These are phyloP conservation scores for Neoconidiobolus thromboides DNA, from an alignment of 371 early-diverging fungal species.

Conservation along the genomic window DNA sequence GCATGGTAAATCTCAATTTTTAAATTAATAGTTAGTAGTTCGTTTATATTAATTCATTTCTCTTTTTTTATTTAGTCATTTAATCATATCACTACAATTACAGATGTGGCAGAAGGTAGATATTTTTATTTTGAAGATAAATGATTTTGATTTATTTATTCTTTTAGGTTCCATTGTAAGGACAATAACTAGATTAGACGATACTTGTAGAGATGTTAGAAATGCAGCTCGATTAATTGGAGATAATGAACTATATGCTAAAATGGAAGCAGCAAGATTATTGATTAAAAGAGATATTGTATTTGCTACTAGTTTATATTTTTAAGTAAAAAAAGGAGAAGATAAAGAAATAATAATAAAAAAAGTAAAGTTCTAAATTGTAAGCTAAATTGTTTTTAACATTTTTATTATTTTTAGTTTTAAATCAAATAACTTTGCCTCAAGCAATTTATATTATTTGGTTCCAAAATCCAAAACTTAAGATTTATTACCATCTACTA, in stretches of 20 bases:
- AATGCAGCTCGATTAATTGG: conserved; percentile 91
- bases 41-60: neutral
- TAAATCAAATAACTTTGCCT: too few species aligned
- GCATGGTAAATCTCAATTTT: conserved; percentile 26
- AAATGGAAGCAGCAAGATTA: conserved; percentile 86
- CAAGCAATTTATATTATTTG: too few species aligned
- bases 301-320: conserved; percentile 77
- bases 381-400: too few species aligned
- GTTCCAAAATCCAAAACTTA: too few species aligned
- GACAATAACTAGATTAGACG: conserved; percentile 91
- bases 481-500: too few species aligned
- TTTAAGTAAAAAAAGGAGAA: neutral
- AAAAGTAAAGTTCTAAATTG: too few species aligned
- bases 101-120: conserved; percentile 84
- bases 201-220: conserved; percentile 88
- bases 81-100: conserved; percentile 79
- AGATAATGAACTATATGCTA: conserved; percentile 73
- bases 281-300: conserved; percentile 96
- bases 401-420: too few species aligned
- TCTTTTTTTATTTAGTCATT: conserved; percentile 34
- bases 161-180: conserved; percentile 79
- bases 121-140: neutral
- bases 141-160: neutral
- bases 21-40: neutral
- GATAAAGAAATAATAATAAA: too few species aligned